These are phyloP conservation scores for Tuber brumale DNA, from an alignment of 495 filamentous ascomycete genomes.

Conservation along the genomic window DNA sequence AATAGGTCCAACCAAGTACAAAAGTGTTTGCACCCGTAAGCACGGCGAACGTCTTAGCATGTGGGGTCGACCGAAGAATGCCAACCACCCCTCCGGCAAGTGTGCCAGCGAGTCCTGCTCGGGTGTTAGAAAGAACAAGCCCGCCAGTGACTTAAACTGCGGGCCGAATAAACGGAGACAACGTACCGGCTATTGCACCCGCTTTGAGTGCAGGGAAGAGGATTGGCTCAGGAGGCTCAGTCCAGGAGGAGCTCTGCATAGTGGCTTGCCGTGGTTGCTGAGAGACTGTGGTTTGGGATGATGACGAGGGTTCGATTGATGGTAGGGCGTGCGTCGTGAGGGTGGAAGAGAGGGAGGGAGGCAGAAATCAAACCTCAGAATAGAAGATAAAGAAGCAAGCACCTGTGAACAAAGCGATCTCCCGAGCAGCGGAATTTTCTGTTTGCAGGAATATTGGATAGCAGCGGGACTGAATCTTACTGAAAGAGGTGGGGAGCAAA, in stretches of 20 bases:
- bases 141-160: slow-evolving; percentile 8
- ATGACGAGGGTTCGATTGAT: not conserved
- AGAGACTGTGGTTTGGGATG: not conserved
- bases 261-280: slow-evolving; percentile 1
- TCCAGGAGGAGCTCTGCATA: slow-evolving; percentile 16
- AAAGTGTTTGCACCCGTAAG: slow-evolving; percentile 74
- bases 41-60: slow-evolving; percentile 62
- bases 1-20: slow-evolving; percentile 67
- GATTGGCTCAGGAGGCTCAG: slow-evolving; percentile 21
- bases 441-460: not conserved
- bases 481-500: not conserved
- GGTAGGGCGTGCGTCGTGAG: not conserved
- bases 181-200: slow-evolving; percentile 52
- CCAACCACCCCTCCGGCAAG: slow-evolving; percentile 63
- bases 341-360: slow-evolving; percentile 2
- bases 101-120: slow-evolving; percentile 61
- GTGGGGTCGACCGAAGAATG: slow-evolving; percentile 57
- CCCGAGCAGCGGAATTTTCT: not conserved
- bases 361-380: not conserved
- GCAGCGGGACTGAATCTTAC: not conserved
- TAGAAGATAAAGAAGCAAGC: not conserved
- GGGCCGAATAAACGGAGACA: slow-evolving; percentile 21
- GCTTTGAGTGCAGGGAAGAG: slow-evolving; percentile 49
- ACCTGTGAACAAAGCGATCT: not conserved
- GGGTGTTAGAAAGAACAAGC: slow-evolving; percentile 24